phyloP scores from a whole-genome alignment of 2,329 filamentous ascomycete species.

The Aspergillus sp. region DNA sequence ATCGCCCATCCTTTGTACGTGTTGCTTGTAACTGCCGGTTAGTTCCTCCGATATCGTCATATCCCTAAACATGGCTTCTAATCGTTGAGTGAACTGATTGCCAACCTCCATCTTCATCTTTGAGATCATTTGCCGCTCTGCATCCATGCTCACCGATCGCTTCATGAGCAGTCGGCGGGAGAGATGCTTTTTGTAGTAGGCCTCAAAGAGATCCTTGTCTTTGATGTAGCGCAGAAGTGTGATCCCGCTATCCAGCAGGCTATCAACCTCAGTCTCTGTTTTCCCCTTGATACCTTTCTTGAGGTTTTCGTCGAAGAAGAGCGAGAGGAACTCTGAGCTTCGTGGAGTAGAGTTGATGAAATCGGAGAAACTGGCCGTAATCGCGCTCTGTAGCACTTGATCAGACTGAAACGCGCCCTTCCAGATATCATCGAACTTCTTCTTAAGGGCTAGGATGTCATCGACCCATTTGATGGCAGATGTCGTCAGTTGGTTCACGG shows the following conservation, averaged over 20 bases:
- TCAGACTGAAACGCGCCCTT: conserved; percentile 71
- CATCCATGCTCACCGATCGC: conserved; percentile 86
- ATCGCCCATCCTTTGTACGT: conserved; percentile 61
- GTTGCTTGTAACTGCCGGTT: conserved; percentile 70
- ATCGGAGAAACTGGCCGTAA: conserved; percentile 84
- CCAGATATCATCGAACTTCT: conserved; percentile 84
- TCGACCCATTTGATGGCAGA: conserved; percentile 95
- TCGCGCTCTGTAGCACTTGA: conserved; percentile 72
- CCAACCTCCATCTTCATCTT: conserved; percentile 97
- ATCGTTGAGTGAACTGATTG: conserved; percentile 86
- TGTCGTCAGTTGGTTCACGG: conserved; percentile 74
- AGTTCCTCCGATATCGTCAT: conserved; percentile 86
- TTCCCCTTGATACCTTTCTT: conserved; percentile 93
- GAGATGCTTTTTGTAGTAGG: conserved; percentile 97
- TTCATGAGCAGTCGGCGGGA: conserved; percentile 82
- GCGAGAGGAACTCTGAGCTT: conserved; percentile 86
- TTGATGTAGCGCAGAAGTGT: conserved; percentile 81
- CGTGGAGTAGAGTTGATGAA: conserved; percentile 91
- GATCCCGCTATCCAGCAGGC: conserved; percentile 84
- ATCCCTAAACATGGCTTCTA: conserved; percentile 98
- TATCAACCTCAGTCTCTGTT: conserved; percentile 82
- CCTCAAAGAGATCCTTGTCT: conserved; percentile 93
- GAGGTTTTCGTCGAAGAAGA: conserved; percentile 96
- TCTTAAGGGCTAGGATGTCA: conserved; percentile 80
- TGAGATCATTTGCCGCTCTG: conserved; percentile 91